A percentile compares a stretch with the other conserved stretches of the same genome.
Evolutionary conservation across 345 rosid species (phyloP).

Genomic region (Eucalyptus erythrocorys): DNA sequence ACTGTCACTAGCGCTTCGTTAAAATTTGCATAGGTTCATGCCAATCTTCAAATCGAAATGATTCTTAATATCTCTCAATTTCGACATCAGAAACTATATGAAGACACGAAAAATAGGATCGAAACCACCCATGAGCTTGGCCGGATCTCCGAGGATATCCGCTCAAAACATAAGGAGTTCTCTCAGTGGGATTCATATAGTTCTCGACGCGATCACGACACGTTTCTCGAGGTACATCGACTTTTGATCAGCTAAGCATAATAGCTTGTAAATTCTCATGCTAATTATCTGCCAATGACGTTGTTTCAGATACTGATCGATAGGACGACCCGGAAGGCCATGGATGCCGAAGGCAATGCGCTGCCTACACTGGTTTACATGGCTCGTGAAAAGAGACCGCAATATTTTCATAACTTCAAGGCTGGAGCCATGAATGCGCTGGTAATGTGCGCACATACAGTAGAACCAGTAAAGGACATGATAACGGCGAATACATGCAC

Average conservation of each 20-base stretch:
- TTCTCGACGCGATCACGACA: slow-evolving; percentile 34
- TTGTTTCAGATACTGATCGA: slow-evolving; percentile 39
- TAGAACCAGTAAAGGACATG: neutral
- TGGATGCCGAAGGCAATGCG: slow-evolving; percentile 8
- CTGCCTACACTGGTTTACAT: slow-evolving; percentile 64
- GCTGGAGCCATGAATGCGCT: slow-evolving; percentile 87
- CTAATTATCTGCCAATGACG: neutral
- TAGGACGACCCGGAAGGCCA: slow-evolving; percentile 17
- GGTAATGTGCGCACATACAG: slow-evolving; percentile 10
- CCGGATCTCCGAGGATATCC: slow-evolving; percentile 22
- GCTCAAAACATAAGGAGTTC: slow-evolving; percentile 23
- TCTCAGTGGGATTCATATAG: slow-evolving; percentile 39
- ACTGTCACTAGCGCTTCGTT: neutral
- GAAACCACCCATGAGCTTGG: slow-evolving; percentile 10
- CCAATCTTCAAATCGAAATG: neutral
- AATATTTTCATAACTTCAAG: slow-evolving; percentile 61
- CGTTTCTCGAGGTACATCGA: slow-evolving; percentile 44
- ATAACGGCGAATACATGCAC: neutral
- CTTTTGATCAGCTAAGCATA: neutral
- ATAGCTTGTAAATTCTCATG: neutral
- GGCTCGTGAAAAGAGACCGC: slow-evolving; percentile 69
- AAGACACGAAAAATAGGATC: slow-evolving; percentile 41
- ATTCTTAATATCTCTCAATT: neutral
- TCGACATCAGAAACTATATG: slow-evolving; percentile 15
- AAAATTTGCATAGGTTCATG: neutral